Conservation (phyloP, 2,329 filamentous ascomycete genomes). For the Aspergillus persii region DNA sequence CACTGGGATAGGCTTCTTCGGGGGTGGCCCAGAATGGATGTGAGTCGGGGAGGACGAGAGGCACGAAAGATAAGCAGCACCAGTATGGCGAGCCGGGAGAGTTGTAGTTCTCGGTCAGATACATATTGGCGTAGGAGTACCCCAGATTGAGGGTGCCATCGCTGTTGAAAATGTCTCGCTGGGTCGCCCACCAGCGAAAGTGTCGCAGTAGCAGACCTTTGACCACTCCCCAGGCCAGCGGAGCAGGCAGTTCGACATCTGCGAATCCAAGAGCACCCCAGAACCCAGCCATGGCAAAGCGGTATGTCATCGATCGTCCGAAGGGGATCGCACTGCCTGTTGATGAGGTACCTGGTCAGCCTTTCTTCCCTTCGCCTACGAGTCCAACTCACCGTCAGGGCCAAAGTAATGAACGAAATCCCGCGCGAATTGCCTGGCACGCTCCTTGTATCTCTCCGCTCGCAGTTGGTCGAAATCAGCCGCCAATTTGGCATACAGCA, state of each 20-base stretch:
- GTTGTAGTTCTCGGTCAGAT: conserved; percentile 81
- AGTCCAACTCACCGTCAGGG: conserved; percentile 51
- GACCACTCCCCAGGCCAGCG: conserved; percentile 74
- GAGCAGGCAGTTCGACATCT: conserved; percentile 67
- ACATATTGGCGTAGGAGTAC: conserved; percentile 78
- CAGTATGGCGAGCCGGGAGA: conserved; percentile 72
- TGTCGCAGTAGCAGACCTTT: conserved; percentile 74
- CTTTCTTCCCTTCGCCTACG: neutral
- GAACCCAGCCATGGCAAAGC: conserved; percentile 83
- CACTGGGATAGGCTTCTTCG: conserved; percentile 61
- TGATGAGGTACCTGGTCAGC: neutral
- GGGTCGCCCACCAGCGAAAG: conserved; percentile 75
- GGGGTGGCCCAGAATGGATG: conserved; percentile 73
- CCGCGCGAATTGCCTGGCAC: conserved; percentile 64
- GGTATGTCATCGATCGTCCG: conserved; percentile 73
- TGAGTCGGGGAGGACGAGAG: conserved; percentile 64
- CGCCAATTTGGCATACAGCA: conserved; percentile 72
- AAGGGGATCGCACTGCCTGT: conserved; percentile 68
- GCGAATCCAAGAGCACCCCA: conserved; percentile 77
- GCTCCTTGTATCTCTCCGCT: conserved; percentile 66
- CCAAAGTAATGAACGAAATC: conserved; percentile 77
- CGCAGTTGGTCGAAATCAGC: conserved; percentile 63
- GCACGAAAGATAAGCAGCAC: conserved; percentile 76
- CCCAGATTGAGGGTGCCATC: conserved; percentile 74
- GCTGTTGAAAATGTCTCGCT: conserved; percentile 70